Evolutionary conservation across 768 basidiomycete species (phyloP), one percentile per base, ranked within the genome.

Genomic region (Lentinula boryana): DNA sequence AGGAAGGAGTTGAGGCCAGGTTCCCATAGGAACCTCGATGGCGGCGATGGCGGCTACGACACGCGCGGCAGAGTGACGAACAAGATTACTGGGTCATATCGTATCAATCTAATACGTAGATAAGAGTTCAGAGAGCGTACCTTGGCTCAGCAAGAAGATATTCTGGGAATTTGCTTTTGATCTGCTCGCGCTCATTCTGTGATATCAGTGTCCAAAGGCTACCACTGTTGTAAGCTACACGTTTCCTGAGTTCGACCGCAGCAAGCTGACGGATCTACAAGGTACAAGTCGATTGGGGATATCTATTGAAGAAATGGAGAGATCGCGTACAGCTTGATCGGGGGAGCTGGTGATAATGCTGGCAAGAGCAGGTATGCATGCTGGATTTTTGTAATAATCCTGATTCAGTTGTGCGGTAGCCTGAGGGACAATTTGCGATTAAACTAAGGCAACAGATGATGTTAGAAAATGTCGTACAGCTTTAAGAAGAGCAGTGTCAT

Each of bases 201-300:
- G 84, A 74, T 32, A 93, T 80, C 60, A 83, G 77, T 18, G 84
- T 77, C 97, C 97, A 99, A 35, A 95, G 74, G 70, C 82, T 84
- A 54, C 89, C 90, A 65, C 88, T 91, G 67, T 88, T 88, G 70
- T 86, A 83, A 31, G 81, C 72, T 62, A 98, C 84, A 61, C 96
- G 91, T 80, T 99, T 99, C 67, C 96, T 84, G 71, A 98, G 81
- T 76, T 99, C 97, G 59, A 98, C 95, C 7, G 95, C 95, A 52
- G 95, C 93, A 21, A 99, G 83, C 85, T 99, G 97, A 63, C 95
- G 91, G 64, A 98, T 87, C 95, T 99, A 69, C 56, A 51, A 48
- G 41, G 56, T 66, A 59, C 48, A 46, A 23, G 49, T 59, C 21
- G 8, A 54, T 60, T 62, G 15, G 43, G 57, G 43, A 53, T 52